Base-by-base conservation (phyloP, 371 early-diverging fungal genomes). In the Mortierella sp. region DNA sequence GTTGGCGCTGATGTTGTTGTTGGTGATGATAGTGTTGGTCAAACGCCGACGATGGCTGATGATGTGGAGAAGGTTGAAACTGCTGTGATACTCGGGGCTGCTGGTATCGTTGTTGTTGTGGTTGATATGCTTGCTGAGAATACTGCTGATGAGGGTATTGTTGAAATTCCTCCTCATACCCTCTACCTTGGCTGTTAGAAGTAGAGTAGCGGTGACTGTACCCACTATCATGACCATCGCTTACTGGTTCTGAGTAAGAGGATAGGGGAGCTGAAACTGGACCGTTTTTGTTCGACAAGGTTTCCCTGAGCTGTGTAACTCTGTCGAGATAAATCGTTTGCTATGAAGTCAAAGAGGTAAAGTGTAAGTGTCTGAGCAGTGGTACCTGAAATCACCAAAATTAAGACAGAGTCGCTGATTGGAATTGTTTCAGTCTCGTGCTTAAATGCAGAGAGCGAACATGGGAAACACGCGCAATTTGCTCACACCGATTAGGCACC, bases 241-340 rank as follows among this genome's bases (percentile, higher is more conserved):
- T 64, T 43, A 54, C 53, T 12, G 66, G 60, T 29, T 42, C 47
- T 26, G 71, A 64, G n/a, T 61, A 62, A 32, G 56, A 32, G 2
- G 49, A 29, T 8, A 54, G 35, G n/a, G 63, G 29, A 23, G 12
- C 47, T 9, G 42, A 43, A 3, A 59, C 29, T 3, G 15, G 32
- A 10, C 8, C 56, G 19, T 28, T 45, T n/a, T 55, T 64, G 34
- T 45, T 55, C 40, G 53, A 13, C 13, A 65, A 53, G 3, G 67
- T 17, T 47, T 69, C 82, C 56, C 51, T 71, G 26, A 81, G 49
- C 35, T 81, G 82, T 6, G 61, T 28, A 40, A 81, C 82, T 55
- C 82, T 57, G 51, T 81, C 82, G 32, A 81, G 75, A 58, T 81
- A 81, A 60, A 81, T 75, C 0, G 81, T 61, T 81, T 81, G 81